Evolutionary conservation across 1,284 basidiomycete genomes (phyloP).

Genomic region (Leccinum pachyderme): DNA sequence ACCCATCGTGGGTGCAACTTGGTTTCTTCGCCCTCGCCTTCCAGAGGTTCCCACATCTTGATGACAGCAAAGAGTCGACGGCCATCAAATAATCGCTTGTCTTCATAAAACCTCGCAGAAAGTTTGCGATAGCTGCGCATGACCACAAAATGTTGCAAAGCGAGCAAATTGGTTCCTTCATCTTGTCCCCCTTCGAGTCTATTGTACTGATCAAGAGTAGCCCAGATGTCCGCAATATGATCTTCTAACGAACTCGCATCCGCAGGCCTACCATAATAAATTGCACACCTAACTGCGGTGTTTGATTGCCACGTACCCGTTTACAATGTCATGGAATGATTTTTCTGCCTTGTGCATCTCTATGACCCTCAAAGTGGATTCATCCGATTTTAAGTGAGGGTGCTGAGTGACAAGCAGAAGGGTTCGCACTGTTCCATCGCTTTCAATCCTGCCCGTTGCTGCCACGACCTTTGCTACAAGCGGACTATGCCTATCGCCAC

Average conservation of each 20-base stretch:
- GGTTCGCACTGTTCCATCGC: not conserved
- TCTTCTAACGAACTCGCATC: not conserved
- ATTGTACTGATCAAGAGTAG: not conserved
- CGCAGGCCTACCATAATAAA: not conserved
- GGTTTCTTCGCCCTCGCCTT: not conserved
- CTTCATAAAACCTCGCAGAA: not conserved
- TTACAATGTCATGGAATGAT: not conserved
- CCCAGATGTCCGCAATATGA: not conserved
- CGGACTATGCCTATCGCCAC: not conserved
- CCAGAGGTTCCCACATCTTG: not conserved
- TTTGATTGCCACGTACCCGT: not conserved
- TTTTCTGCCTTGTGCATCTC: not conserved
- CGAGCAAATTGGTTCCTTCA: not conserved
- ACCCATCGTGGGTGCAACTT: not conserved
- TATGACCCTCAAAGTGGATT: not conserved
- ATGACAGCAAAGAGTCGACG: not conserved
- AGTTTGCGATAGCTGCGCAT: not conserved
- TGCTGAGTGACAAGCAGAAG: not conserved
- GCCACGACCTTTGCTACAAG: not conserved
- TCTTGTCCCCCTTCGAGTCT: not conserved
- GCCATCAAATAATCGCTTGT: not conserved
- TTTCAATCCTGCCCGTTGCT: not conserved
- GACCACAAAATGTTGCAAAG: not conserved
- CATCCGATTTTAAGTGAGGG: not conserved
- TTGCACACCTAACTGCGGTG: not conserved